A percentile compares a stretch with the other conserved stretches of the same genome.
phyloP scores from a whole-genome alignment of 345 rosid species.

The Raphanus sativus region DNA sequence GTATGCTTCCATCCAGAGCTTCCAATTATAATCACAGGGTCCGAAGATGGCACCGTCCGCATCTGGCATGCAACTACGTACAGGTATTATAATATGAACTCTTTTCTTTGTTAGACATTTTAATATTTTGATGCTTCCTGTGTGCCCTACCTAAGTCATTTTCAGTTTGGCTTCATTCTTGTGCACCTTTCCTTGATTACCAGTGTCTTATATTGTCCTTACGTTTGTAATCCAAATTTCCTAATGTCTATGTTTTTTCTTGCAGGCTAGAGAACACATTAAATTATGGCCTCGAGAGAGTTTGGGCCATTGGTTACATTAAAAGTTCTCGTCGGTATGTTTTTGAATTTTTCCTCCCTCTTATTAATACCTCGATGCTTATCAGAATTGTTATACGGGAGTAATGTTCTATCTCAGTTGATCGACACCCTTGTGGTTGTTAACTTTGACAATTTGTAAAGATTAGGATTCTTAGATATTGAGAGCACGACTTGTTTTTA shows the following conservation, averaged over 20 bases:
- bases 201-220: conserved; percentile 6
- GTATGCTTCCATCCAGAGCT: background rate
- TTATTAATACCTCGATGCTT: conserved; percentile 9
- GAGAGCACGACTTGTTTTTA: background rate
- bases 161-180: background rate
- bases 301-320: conserved; percentile 72
- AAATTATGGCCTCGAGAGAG: background rate
- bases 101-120: background rate
- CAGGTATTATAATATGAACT: background rate
- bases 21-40: background rate
- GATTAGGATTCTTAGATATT: conserved; percentile 9
- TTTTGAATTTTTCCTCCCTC: background rate
- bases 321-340: conserved; percentile 88
- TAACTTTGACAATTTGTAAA: conserved; percentile 13
- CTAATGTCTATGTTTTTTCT: conserved; percentile 16
- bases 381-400: conserved; percentile 3
- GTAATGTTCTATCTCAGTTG: conserved; percentile 14
- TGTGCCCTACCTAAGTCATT: background rate
- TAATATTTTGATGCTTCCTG: background rate
- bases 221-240: background rate
- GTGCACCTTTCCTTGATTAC: background rate
- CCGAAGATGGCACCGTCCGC: background rate
- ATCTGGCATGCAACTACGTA: background rate
- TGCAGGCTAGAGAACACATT: conserved; percentile 56
- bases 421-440: background rate